Evolutionary conservation across 352 stramenopile genomes (phyloP), one percentile per base, ranked within the genome.

Genomic region (Globisporangium alternatum): DNA sequence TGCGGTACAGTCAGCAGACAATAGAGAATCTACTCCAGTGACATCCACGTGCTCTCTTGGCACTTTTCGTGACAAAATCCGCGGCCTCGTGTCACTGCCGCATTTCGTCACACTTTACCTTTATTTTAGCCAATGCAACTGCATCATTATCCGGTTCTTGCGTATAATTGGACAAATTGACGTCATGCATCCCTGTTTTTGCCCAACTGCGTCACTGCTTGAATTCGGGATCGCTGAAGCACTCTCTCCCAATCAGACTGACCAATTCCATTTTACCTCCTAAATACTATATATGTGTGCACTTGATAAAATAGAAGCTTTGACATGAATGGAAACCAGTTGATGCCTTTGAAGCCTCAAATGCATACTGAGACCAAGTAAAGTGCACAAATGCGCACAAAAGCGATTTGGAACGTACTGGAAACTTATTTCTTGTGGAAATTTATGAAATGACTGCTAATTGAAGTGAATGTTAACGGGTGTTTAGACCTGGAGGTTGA

Each of bases 121-220:
- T 12, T 48, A 9, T 48, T 22, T 48, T n/a, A 48, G 17, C 51
- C 30, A 56, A 56, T 43, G 15, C 22, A 48, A n/a, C 19, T 3
- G 17, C 6, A 39, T 7, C 4, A 13, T 10, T 13, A 5, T 19
- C 28, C 7, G 3, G 3, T 7, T 17, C 8, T 25, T 19, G 12
- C 30, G 10, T 43, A 12, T 43, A 28, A 55, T 30, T 56, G 30
- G 51, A 9, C 35, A 19, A 56, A 56, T 43, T 19, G 12, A 0
- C 10, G 2, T 19, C 8, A 4, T 5, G 19, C 51, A 19, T 17
- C 28, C 49, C 19, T 28, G 28, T 43, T 56, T 56, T 56, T 56
- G 51, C 30, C 30, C 21, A 41, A 56, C 51, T 56, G 51, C 30
- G 30, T 43, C 30, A 45, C 52, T 30, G 52, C 19, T 58, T 58